Base-by-base conservation (phyloP, 164 flowering plant species). In the Echeveria elegans region DNA sequence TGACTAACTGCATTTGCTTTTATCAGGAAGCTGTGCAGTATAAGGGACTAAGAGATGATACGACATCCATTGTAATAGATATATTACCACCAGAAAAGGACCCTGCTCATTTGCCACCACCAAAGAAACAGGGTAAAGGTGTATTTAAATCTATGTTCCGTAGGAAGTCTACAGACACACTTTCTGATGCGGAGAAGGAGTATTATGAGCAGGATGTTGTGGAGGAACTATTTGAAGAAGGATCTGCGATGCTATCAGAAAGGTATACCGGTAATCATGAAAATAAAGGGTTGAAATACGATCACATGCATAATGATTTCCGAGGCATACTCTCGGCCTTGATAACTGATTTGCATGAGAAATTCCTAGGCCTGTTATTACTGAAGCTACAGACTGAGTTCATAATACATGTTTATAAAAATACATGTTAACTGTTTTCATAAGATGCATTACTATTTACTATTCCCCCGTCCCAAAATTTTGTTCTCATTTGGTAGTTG, bases 41-140 rank as follows among this genome's bases (percentile, higher is more conserved):
- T 29, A 88, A 88, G 78, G 99, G 99, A 47, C 86, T 92, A 65
- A 76, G 97, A 72, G 99, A 95, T 80, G 99, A 95, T 74, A 95
- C 99, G 29, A 95, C 99, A 66, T 95, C 96, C 79, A 92, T 95
- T 74, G 97, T 95, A 23, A 70, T 90, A 38, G 97, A 95, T 72
- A 77, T 95, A 64, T 40, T 79, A 70, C 89, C 88, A 6, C 86
- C 79, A 31, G 99, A 87, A 77, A 92, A 87, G 79, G 21, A 62
- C 41, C 76, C 78, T 41, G 82, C 83, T 75, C 77, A 85, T 41
- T 14, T 78, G 69, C 88, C 90, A 41, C 85, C 83, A 23, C 83
- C 80, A 58, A 95, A 85, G 82, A 92, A 92, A 82, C 83, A 66
- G 26, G 96, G 86, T 31, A 95, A 78, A 79, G 83, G 89, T 71